These are phyloP conservation scores for Sugiyamaella americana DNA, from an alignment of 805 yeast species.

Conservation along the genomic window DNA sequence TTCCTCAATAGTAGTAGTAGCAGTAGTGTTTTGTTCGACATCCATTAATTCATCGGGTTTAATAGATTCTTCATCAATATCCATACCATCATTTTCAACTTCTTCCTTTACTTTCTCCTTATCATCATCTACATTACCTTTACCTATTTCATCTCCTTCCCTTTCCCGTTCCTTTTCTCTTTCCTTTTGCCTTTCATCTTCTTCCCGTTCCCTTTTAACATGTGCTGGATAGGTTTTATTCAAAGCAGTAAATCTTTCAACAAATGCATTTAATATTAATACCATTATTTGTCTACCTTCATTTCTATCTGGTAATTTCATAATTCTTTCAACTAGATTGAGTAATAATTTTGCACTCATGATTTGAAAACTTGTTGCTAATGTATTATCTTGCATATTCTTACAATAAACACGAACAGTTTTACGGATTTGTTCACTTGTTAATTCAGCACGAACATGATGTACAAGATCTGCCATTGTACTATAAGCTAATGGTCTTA, in stretches of 20 bases:
- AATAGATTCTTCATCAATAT: conserved; percentile 7
- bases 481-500: conserved; percentile 89
- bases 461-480: conserved; percentile 95
- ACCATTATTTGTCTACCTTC: conserved; percentile 82
- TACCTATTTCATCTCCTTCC: not conserved
- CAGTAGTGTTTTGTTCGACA: not conserved
- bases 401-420: conserved; percentile 79
- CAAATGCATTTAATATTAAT: conserved; percentile 81
- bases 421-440: conserved; percentile 77
- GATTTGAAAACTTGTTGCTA: conserved; percentile 86
- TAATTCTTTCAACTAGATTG: conserved; percentile 82
- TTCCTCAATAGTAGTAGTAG: conserved; percentile 1
- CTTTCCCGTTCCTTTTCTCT: conserved; percentile 37
- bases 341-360: conserved; percentile 90
- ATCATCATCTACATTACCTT: not conserved
- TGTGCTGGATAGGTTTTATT: conserved; percentile 67
- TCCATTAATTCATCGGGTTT: not conserved
- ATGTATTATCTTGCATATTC: conserved; percentile 69
- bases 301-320: conserved; percentile 70
- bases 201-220: conserved; percentile 50
- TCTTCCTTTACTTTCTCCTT: conserved; percentile 19
- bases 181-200: conserved; percentile 6
- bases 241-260: conserved; percentile 69
- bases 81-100: conserved; percentile 17
- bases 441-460: conserved; percentile 77